Evolutionary conservation across 305 asterid genomes (phyloP).

Genomic region (Solanum hybrid): DNA sequence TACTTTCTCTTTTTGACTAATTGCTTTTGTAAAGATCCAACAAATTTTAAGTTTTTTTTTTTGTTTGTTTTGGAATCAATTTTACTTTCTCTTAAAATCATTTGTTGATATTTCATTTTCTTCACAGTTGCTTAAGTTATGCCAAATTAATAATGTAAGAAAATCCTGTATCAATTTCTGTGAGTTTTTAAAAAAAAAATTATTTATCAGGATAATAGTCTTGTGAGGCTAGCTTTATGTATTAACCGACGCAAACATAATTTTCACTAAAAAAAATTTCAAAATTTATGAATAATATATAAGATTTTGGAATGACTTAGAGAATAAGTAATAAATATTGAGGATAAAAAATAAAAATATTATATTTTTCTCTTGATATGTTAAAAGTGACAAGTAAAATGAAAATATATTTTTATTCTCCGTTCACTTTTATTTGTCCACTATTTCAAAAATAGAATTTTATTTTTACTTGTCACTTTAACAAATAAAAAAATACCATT

Average conservation of each 20-base stretch:
- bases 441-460: too few relatives aligned
- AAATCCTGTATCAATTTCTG: not conserved
- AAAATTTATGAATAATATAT: not conserved
- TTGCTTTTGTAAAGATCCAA: not conserved
- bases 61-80: not conserved
- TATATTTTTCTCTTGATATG: not conserved
- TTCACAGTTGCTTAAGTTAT: not conserved
- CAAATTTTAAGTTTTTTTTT: not conserved
- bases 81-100: too few relatives aligned
- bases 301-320: not conserved
- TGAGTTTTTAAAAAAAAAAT: rapidly evolving
- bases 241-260: not conserved
- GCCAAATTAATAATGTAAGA: not conserved
- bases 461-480: not conserved
- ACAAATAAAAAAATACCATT: not conserved
- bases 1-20: not conserved
- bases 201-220: not conserved
- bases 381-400: not conserved
- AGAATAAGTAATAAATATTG: not conserved
- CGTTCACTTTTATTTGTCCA: not conserved
- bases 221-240: not conserved
- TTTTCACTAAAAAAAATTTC: not conserved
- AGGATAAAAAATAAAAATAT: not conserved
- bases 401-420: not conserved
- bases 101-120: not conserved